Conservation (phyloP, 495 filamentous ascomycete genomes). For the Symbiotaphrina buchneri region DNA sequence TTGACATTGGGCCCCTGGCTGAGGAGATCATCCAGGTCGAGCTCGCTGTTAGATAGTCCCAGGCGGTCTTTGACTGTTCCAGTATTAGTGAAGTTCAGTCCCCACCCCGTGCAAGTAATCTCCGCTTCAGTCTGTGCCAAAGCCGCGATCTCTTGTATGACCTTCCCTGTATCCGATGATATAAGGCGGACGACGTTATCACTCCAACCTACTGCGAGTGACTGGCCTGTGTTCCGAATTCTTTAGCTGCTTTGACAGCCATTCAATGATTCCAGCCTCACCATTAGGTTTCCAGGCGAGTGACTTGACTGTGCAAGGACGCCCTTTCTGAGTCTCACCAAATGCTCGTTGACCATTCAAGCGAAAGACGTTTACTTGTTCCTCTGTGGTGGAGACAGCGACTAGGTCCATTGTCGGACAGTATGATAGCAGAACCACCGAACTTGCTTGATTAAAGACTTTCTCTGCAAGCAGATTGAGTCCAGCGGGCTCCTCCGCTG, state of each 20-base stretch:
- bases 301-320: conserved; percentile 22
- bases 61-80: conserved; percentile 21
- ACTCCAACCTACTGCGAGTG: conserved; percentile 57
- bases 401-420: conserved; percentile 71
- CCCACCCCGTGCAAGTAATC: conserved; percentile 53
- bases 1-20: conserved; percentile 9
- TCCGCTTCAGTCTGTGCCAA: conserved; percentile 14
- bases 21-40: conserved; percentile 13
- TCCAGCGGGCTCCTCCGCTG: conserved; percentile 14
- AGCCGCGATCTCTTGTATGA: conserved; percentile 41
- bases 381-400: conserved; percentile 41
- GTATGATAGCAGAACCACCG: conserved; percentile 30
- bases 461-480: conserved; percentile 31
- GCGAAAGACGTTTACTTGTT: conserved; percentile 38
- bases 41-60: conserved; percentile 3
- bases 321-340: conserved; percentile 25
- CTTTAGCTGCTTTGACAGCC: conserved; percentile 2
- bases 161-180: conserved; percentile 54
- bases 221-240: conserved; percentile 27
- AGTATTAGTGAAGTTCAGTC: conserved; percentile 38
- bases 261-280: conserved; percentile 13
- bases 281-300: conserved; percentile 67
- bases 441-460: conserved; percentile 19
- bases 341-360: conserved; percentile 49
- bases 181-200: conserved; percentile 48